phyloP scores from a whole-genome alignment of 1,284 basidiomycete genomes.

The Ceratobasidium sp. region DNA sequence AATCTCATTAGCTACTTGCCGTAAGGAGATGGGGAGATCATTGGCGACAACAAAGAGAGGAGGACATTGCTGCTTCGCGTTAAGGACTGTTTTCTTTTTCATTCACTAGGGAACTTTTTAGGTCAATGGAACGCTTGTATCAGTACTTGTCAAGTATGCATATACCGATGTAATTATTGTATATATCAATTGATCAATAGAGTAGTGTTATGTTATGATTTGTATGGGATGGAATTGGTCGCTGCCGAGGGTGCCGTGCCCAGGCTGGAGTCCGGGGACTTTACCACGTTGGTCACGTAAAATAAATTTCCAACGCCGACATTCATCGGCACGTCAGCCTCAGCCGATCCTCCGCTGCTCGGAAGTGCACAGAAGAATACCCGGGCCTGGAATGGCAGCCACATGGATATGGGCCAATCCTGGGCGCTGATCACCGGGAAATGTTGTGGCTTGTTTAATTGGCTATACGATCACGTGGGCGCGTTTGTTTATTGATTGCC shows the following conservation, averaged over 20 bases:
- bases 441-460: neutral
- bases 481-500: constrained; percentile 27
- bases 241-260: too few relatives aligned
- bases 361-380: too few relatives aligned
- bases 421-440: too few relatives aligned
- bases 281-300: too few relatives aligned
- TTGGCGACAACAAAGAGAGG: constrained; percentile 29
- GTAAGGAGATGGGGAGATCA: constrained; percentile 28
- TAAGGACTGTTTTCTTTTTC: neutral
- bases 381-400: too few relatives aligned
- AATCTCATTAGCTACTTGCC: constrained; percentile 6
- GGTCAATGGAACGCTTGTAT: neutral
- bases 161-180: constrained; percentile 15
- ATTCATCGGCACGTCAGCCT: too few relatives aligned
- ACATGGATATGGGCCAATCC: too few relatives aligned
- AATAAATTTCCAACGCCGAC: too few relatives aligned
- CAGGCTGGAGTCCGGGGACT: too few relatives aligned
- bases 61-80: neutral
- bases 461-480: constrained; percentile 22
- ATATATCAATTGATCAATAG: neutral
- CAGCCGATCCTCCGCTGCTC: too few relatives aligned
- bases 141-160: neutral
- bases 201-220: neutral
- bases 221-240: neutral
- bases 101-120: neutral